Percentiles rank a stretch among this genome's conserved stretches.
These are phyloP conservation scores for Eimeria acervulina DNA, from an alignment of 169 alveolate species.

Conservation along the genomic window DNA sequence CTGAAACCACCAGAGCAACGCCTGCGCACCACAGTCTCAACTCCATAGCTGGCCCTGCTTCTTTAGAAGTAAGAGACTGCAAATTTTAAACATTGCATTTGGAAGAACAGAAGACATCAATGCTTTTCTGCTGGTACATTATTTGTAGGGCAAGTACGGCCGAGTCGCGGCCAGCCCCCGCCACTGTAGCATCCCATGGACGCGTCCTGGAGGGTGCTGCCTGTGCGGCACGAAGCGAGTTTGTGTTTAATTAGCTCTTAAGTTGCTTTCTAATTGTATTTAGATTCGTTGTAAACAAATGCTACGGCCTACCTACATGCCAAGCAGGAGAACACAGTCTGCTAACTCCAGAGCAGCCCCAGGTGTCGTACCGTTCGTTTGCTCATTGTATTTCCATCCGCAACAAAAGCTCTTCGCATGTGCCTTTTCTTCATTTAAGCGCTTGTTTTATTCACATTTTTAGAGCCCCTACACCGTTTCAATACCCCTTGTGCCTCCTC, in stretches of 20 bases:
- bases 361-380: not conserved
- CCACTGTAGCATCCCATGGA: conserved; percentile 9
- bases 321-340: not conserved
- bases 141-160: not conserved
- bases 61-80: not conserved
- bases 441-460: not conserved
- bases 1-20: not conserved
- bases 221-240: not conserved
- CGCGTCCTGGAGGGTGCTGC: not conserved
- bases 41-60: not conserved
- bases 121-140: not conserved
- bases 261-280: not conserved
- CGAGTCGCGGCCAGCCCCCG: not conserved
- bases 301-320: not conserved
- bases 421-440: not conserved
- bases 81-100: not conserved
- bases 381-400: not conserved
- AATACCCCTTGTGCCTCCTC: not conserved
- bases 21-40: not conserved
- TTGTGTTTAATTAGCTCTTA: not conserved
- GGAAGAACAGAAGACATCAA: not conserved
- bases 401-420: not conserved
- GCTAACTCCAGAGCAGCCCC: not conserved
- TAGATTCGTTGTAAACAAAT: not conserved
- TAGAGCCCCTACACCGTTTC: not conserved